phyloP scores from a whole-genome alignment of 2,329 filamentous ascomycete species.

The Diplocarpon rosae region DNA sequence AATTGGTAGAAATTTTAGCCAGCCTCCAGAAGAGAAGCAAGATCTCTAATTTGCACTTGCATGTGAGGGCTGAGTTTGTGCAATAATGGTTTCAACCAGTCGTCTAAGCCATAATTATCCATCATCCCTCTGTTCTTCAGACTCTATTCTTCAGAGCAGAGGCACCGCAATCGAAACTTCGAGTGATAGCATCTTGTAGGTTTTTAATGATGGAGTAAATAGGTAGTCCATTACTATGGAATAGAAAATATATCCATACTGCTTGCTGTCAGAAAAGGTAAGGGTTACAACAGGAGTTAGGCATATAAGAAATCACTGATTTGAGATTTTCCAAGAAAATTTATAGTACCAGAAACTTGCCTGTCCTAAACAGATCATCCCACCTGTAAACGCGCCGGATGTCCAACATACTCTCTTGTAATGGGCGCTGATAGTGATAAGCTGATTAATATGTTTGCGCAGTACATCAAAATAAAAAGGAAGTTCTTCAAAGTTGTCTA shows the following conservation, averaged over 20 bases:
- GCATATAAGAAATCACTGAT: background rate
- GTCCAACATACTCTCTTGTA: conserved; percentile 29
- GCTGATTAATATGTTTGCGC: conserved; percentile 27
- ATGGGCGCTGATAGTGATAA: conserved; percentile 29
- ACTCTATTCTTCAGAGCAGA: conserved; percentile 27
- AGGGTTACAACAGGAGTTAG: too few relatives aligned
- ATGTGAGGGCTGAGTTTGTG: conserved; percentile 25
- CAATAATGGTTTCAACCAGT: conserved; percentile 25
- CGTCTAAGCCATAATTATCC: conserved; percentile 27
- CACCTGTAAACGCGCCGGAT: conserved; percentile 29
- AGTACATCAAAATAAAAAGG: conserved; percentile 21
- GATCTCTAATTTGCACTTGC: conserved; percentile 28
- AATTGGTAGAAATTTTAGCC: conserved; percentile 31
- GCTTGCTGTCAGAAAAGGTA: conserved; percentile 1
- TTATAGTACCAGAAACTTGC: conserved; percentile 22
- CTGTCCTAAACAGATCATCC: conserved; percentile 26
- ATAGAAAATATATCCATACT: conserved; percentile 18
- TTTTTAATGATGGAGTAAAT: conserved; percentile 10
- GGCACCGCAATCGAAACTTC: conserved; percentile 22
- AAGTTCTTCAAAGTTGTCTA: conserved; percentile 22
- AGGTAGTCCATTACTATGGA: conserved; percentile 14
- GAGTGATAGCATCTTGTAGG: conserved; percentile 21
- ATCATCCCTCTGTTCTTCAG: too few relatives aligned
- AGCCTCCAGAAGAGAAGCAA: conserved; percentile 27
- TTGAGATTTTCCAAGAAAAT: conserved; percentile 17